A percentile compares a stretch with the other conserved stretches of the same genome.
Conservation (phyloP, 129 eudicot species). For the Arctium minus region DNA sequence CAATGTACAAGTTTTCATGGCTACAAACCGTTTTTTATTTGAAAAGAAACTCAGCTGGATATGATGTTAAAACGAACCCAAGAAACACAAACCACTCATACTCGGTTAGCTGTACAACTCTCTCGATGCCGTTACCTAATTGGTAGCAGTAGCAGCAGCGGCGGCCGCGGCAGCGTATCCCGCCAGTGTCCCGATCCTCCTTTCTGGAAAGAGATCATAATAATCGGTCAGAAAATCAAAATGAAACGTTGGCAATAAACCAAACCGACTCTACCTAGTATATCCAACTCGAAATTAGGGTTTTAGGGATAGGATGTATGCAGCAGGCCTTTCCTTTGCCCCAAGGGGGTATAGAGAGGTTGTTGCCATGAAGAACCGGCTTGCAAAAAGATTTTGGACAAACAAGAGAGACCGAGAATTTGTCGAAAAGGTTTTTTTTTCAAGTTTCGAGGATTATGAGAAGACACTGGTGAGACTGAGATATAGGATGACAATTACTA, state of each 20-base stretch:
- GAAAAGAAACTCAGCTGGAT: conserved; percentile 38
- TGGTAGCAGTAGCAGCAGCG: conserved; percentile 21
- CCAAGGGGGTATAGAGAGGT: not conserved
- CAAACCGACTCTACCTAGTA: too few species aligned
- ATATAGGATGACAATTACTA: too few species aligned
- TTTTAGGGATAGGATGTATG: not conserved
- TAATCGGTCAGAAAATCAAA: not conserved
- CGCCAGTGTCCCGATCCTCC: conserved; percentile 74
- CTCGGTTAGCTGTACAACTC: conserved; percentile 96
- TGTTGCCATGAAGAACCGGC: not conserved
- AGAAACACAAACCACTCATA: conserved; percentile 41
- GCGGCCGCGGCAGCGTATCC: conserved; percentile 45
- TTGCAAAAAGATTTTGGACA: too few species aligned
- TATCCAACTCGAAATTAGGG: not conserved
- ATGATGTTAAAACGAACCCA: conserved; percentile 34
- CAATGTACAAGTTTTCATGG: conserved; percentile 62
- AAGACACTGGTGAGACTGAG: too few species aligned
- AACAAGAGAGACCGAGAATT: too few species aligned
- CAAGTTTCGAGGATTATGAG: too few species aligned
- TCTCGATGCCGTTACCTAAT: conserved; percentile 38
- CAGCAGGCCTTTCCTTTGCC: not conserved
- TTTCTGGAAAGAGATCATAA: conserved; percentile 42
- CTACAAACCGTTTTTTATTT: conserved; percentile 63
- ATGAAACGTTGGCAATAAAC: not conserved
- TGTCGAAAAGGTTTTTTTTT: too few species aligned